Percentiles rank a stretch among this genome's conserved stretches.
Conservation (phyloP, 495 filamentous ascomycete genomes). For the Neurospora sp. region DNA sequence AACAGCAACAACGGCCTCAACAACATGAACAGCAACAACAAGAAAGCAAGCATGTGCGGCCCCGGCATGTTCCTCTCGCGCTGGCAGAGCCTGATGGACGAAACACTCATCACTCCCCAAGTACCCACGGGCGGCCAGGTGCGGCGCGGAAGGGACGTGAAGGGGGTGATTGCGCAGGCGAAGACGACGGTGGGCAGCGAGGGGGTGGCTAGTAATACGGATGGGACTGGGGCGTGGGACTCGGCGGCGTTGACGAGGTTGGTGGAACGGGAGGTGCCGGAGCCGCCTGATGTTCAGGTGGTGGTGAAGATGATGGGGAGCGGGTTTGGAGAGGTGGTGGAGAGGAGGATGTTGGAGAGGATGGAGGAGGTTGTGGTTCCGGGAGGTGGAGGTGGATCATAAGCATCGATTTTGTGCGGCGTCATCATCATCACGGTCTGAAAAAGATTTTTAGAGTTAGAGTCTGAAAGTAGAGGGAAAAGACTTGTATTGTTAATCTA, state of each 20-base stretch:
- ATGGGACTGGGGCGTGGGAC: slow-evolving; percentile 9
- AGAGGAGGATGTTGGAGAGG: not conserved
- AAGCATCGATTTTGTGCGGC: not conserved
- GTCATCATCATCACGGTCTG: not conserved
- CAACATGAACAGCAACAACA: not conserved
- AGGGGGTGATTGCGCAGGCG: slow-evolving; percentile 36
- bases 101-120: slow-evolving; percentile 47
- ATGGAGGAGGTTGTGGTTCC: not conserved
- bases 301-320: slow-evolving; percentile 28
- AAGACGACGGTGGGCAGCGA: slow-evolving; percentile 30
- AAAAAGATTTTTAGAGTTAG: not conserved
- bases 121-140: slow-evolving; percentile 26
- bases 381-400: not conserved
- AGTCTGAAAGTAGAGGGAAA: slow-evolving; percentile 2
- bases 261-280: slow-evolving; percentile 11
- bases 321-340: slow-evolving; percentile 25
- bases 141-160: slow-evolving; percentile 41
- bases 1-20: not conserved
- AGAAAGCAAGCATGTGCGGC: slow-evolving; percentile 29
- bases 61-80: slow-evolving; percentile 53
- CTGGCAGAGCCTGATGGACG: slow-evolving; percentile 54
- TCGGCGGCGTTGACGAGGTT: slow-evolving; percentile 4
- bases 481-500: not conserved
- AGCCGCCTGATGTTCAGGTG: slow-evolving; percentile 24
- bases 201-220: slow-evolving; percentile 16